phyloP scores from a whole-genome alignment of 1,139 yeast genomes.

The Saccharomyces uvarum region DNA sequence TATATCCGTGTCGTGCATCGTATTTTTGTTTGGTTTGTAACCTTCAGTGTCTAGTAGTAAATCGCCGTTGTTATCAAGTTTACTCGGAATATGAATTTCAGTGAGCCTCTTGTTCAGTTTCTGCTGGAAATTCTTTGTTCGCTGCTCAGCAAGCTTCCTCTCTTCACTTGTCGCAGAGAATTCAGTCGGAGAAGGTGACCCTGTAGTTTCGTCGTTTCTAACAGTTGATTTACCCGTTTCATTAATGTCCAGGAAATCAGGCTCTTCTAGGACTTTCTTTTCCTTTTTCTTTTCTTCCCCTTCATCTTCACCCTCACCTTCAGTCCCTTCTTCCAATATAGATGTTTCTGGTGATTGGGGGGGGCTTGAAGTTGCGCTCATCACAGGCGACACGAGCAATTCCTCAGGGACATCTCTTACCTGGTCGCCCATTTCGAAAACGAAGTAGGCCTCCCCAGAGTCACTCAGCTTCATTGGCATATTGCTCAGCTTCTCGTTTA shows the following conservation, averaged over 20 bases:
- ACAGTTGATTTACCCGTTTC: conserved; percentile 5
- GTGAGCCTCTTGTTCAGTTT: conserved; percentile 60
- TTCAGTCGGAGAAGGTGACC: background rate
- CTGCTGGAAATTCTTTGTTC: conserved; percentile 32
- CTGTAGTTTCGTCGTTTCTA: background rate
- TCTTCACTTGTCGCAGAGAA: background rate
- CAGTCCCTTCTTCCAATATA: conserved; percentile 30
- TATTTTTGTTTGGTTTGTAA: conserved; percentile 78
- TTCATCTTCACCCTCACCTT: conserved; percentile 4
- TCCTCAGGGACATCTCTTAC: conserved; percentile 61
- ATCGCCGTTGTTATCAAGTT: conserved; percentile 84
- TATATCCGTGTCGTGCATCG: conserved; percentile 60
- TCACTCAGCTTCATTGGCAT: conserved; percentile 95
- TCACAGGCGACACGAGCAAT: conserved; percentile 83
- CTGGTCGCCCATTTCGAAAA: conserved; percentile 68
- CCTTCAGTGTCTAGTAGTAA: conserved; percentile 92
- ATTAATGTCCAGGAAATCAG: conserved; percentile 45
- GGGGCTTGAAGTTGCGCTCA: conserved; percentile 72
- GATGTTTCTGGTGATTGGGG: conserved; percentile 42
- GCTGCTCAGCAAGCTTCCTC: conserved; percentile 10
- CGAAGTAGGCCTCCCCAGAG: conserved; percentile 97
- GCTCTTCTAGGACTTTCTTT: conserved; percentile 38
- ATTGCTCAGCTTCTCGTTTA: conserved; percentile 74
- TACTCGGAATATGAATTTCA: conserved; percentile 76
- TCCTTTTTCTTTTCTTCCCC: conserved; percentile 4